Base-by-base conservation (phyloP, 2,329 filamentous ascomycete genomes). In the Neopestalotiopsis rosae region DNA sequence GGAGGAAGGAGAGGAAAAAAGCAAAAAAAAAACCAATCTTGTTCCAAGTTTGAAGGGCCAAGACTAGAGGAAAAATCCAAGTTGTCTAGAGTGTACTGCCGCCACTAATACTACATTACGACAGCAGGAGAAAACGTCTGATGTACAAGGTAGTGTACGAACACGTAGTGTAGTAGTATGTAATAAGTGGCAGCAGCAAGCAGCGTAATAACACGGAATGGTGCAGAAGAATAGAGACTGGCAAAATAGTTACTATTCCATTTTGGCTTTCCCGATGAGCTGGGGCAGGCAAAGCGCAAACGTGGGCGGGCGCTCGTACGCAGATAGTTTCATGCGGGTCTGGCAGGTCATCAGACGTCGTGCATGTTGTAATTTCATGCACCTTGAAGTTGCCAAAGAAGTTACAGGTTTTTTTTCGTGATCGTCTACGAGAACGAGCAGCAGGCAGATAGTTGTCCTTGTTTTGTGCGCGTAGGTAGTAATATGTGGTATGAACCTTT, bases 301-400 rank as follows among this genome's bases (percentile, higher is more conserved):
- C 61, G 28, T 61, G 58, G 14, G 24, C 34, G 24, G n/a, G 24
- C 34, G 45, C 57, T 38, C 20, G 61, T 38, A 52, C 45, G 45
- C 45, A 52, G 12, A 52, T 59, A 61, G 56, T 59, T 59, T 61
- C 52, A 59, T 67, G 65, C 65, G 58, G 45, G 56, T 67, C 30
- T 45, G 65, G 65, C 65, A 61, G 65, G 65, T 67, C 65, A 67
- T 45, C 65, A 59, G 65, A 67, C 65, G 20, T 67, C 38, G 20
- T 59, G 32, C 65, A 66, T 56, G 49, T 52, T 20, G 40, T 10
- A 45, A 40, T 49, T 28, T 58, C 63, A 66, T 66, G 63, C 49
- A 28, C 12, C 20, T 59, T 59, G n/a, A n/a, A 30, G 14, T 59
- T 7, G 49, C 49, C 30, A 10, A 59, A 24, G 24, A 52, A 52